Conservation (phyloP, 192 early-diverging fungal species). For the Ambispora gerdemannii region DNA sequence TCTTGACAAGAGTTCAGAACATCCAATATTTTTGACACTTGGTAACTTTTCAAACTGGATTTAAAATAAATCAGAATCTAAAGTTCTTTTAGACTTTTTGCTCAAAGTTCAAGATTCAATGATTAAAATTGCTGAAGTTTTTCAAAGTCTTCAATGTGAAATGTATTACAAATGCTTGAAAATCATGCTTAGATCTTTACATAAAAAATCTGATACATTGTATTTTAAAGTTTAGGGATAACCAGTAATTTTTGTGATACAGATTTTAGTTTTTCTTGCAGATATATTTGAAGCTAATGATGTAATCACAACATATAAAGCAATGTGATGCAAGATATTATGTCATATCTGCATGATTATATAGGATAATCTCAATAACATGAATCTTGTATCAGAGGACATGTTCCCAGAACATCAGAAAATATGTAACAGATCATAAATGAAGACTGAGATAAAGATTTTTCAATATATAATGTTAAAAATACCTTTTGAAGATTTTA, state of each 20-base stretch:
- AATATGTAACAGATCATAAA: neutral
- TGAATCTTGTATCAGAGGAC: no score
- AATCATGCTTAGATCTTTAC: neutral
- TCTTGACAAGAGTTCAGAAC: neutral
- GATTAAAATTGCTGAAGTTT: neutral
- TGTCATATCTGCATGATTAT: neutral
- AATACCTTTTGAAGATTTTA: neutral
- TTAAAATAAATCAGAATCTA: neutral
- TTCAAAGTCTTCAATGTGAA: neutral
- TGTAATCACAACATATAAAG: neutral
- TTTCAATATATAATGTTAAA: neutral
- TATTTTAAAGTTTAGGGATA: neutral
- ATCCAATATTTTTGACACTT: no score
- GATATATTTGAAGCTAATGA: neutral
- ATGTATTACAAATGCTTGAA: neutral
- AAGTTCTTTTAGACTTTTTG: constrained; percentile 9
- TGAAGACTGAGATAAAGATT: neutral
- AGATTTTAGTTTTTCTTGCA: no score
- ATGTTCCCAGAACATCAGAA: neutral
- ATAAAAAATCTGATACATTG: neutral
- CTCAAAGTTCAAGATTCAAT: neutral
- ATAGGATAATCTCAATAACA: neutral
- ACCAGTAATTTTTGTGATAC: neutral
- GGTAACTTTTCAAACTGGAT: neutral
- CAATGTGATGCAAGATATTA: neutral